Conservation (phyloP, 768 basidiomycete species). For the Termitomyces sp. region DNA sequence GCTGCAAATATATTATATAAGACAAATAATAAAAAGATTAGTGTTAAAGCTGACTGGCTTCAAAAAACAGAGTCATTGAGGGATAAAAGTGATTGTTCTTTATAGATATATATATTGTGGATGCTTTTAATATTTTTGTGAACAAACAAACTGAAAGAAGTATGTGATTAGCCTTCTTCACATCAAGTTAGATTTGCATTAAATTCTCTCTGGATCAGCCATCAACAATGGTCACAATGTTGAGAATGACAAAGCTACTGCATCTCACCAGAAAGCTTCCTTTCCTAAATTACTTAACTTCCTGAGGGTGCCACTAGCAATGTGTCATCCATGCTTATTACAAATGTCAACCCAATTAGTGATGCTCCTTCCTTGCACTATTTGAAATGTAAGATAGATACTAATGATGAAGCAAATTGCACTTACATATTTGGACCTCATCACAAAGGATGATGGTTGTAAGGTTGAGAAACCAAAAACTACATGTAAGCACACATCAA, state of each 20-base stretch:
- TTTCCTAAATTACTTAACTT: neutral
- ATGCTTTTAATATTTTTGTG: conserved; percentile 16
- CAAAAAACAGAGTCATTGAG: too few species aligned
- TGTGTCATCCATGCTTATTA: neutral
- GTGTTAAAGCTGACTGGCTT: too few species aligned
- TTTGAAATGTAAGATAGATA: neutral
- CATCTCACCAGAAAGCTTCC: too few species aligned
- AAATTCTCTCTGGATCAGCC: neutral
- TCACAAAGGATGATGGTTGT: neutral
- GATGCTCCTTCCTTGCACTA: neutral
- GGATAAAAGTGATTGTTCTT: too few species aligned
- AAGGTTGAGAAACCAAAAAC: neutral
- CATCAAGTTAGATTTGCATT: neutral
- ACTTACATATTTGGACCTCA: neutral
- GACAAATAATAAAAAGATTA: too few species aligned
- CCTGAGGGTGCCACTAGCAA: neutral
- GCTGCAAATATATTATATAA: too few species aligned
- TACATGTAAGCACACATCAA: neutral
- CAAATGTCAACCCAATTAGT: neutral
- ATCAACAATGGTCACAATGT: neutral
- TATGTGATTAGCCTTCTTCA: neutral
- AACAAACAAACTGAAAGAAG: conserved; percentile 12
- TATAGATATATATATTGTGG: neutral
- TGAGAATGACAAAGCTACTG: too few species aligned
- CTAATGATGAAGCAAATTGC: too few species aligned